Evolutionary conservation across 1,284 basidiomycete genomes (phyloP), one percentile per base, ranked within the genome.

Genomic region (Rugiboletus extremiorientalis): DNA sequence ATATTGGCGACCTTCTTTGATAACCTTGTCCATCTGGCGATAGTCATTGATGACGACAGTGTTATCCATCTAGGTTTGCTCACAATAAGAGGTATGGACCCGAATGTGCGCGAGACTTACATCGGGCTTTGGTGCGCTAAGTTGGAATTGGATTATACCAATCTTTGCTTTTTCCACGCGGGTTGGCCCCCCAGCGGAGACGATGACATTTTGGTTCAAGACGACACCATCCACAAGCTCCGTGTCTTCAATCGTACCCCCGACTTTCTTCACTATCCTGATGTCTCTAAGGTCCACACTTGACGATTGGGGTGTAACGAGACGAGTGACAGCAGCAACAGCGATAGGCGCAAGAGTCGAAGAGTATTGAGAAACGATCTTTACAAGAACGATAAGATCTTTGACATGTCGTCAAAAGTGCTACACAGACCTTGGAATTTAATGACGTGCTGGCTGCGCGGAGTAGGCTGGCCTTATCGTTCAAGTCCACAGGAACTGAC

Each of bases 331-430:
- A n/a, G 96, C 95, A 56, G 89, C 84, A 25, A 99, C 97, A 36
- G 97, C 97, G 64, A 99, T 99, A 43, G 97, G 97, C 16, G 97
- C 94, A 55, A 99, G 84, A 38, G 93, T 94, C 14, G 95, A 93
- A 6, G 97, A 99, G 76, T 98, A 99, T 84, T 99, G 97, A 22
- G 96, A 98, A 46, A 99, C 97, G 66, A 99, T 98, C 94, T 96
- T 63, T 56, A 37, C 20, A 27, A 47, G 46, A 40, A 58, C 30
- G 33, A 50, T 70, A 20, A 67, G 57, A 45, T 23, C 28, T 33
- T 48, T 12, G 14, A 48, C 15, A 46, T 27, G 25, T 38, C 18
- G 22, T 23, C 34, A 56, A 49, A 20, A 22, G 22, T n/a, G 31
- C 1, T 12, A 34, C 28, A 56, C 75, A 41, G 59, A 90, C 94